These are phyloP conservation scores for Sporothrix schenckii DNA, from an alignment of 2,329 filamentous ascomycete species.

Conservation along the genomic window DNA sequence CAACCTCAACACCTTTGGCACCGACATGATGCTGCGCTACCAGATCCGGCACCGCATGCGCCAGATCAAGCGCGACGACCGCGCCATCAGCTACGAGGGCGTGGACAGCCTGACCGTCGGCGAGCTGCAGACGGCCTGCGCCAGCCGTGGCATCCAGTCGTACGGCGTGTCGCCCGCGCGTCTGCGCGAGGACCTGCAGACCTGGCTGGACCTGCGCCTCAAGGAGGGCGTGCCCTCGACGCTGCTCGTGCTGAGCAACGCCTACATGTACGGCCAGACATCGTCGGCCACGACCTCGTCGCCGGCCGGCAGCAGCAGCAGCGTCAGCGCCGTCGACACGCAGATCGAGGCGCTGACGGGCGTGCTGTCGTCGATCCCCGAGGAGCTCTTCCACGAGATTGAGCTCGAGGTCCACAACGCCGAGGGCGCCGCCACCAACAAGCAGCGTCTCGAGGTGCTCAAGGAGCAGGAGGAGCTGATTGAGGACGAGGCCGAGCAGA, in stretches of 20 bases:
- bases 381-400: constrained; percentile 99
- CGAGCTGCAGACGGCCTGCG: constrained; percentile 90
- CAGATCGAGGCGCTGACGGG: constrained; percentile 93
- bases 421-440: constrained; percentile 96
- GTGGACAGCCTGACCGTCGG: constrained; percentile 90
- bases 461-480: constrained; percentile 99
- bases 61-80: constrained; percentile 98
- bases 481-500: constrained; percentile 93
- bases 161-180: constrained; percentile 87
- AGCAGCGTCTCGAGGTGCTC: constrained; percentile 95
- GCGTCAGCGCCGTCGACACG: constrained; percentile 79
- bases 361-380: constrained; percentile 90
- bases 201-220: constrained; percentile 91
- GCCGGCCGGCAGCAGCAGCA: constrained; percentile 9
- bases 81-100: constrained; percentile 89
- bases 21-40: constrained; percentile 96
- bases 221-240: constrained; percentile 96
- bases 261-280: constrained; percentile 88
- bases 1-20: constrained; percentile 95
- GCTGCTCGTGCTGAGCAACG: constrained; percentile 91
- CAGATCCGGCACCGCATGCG: constrained; percentile 97
- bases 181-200: constrained; percentile 84
- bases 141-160: constrained; percentile 87
- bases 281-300: constrained; percentile 24
- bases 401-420: constrained; percentile 97